These are phyloP conservation scores for Cordyceps sp. DNA, from an alignment of 2,329 filamentous ascomycete genomes.

Conservation along the genomic window DNA sequence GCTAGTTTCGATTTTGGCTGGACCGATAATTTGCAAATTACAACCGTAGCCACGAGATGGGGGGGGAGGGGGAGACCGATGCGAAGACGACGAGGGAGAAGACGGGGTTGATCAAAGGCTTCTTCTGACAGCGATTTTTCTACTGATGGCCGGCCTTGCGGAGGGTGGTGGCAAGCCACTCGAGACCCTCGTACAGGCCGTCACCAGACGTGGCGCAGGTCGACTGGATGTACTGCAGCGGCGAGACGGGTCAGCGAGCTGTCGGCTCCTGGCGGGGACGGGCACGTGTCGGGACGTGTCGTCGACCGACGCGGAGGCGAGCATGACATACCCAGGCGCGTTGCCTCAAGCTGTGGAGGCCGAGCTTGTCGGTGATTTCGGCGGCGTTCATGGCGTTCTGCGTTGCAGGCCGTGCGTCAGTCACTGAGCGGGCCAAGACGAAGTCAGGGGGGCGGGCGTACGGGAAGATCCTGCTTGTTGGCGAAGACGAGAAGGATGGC, in stretches of 20 bases:
- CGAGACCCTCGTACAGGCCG: constrained; percentile 98
- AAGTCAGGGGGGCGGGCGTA: constrained; percentile 32
- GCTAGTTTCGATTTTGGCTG: constrained; percentile 40
- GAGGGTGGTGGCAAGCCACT: constrained; percentile 75
- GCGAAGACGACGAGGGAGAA: constrained; percentile 17
- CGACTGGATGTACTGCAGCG: constrained; percentile 84
- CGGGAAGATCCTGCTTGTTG: constrained; percentile 99
- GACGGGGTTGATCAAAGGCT: constrained; percentile 15
- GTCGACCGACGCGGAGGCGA: neutral
- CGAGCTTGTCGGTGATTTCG: constrained; percentile 99
- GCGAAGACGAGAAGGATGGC: constrained; percentile 94
- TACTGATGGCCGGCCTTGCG: constrained; percentile 56
- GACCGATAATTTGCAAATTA: constrained; percentile 38
- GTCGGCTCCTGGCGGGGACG: too few species aligned
- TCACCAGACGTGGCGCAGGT: constrained; percentile 98
- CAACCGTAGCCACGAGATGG: constrained; percentile 35
- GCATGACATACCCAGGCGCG: constrained; percentile 78
- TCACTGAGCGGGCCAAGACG: neutral
- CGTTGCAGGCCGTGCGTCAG: constrained; percentile 4
- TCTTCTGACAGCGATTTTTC: constrained; percentile 17
- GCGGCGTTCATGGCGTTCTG: constrained; percentile 99
- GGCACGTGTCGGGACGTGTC: neutral
- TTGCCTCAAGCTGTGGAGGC: constrained; percentile 96
- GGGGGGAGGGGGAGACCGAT: constrained; percentile 23
- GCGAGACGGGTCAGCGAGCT: constrained; percentile 3